Conservation (phyloP, 1,284 basidiomycete genomes). For the Cutaneotrichosporon sp. region DNA sequence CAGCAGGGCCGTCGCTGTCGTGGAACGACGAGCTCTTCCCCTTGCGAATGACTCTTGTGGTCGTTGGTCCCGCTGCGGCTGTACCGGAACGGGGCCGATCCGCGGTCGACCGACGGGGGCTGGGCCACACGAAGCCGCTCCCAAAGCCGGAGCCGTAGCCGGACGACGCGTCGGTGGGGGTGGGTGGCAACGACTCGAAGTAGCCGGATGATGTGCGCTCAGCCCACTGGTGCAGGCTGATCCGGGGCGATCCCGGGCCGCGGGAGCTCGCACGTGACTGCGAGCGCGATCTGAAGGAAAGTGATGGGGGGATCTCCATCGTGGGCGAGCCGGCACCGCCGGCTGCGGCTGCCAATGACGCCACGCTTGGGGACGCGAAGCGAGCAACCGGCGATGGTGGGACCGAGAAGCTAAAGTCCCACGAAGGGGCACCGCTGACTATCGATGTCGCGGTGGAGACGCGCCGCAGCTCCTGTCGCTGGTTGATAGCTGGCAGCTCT, state of each 20-base stretch:
- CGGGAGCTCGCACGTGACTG: constrained; percentile 24
- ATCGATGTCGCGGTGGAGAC: constrained; percentile 38
- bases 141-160: not conserved
- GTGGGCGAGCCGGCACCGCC: constrained; percentile 7
- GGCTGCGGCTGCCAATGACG: constrained; percentile 12
- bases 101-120: not conserved
- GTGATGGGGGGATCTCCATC: constrained; percentile 21
- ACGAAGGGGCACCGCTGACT: constrained; percentile 38
- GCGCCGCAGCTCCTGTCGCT: constrained; percentile 46
- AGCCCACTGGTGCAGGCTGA: constrained; percentile 44
- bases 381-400: constrained; percentile 32
- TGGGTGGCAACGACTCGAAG: constrained; percentile 22
- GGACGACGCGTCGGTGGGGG: constrained; percentile 11
- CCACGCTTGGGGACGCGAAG: constrained; percentile 15
- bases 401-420: constrained; percentile 44
- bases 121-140: constrained; percentile 6
- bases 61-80: not conserved
- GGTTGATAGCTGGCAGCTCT: constrained; percentile 33
- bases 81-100: not conserved
- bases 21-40: constrained; percentile 34
- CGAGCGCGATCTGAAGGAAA: not conserved
- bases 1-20: not conserved
- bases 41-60: constrained; percentile 17
- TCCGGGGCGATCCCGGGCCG: constrained; percentile 31
- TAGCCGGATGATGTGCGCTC: constrained; percentile 26